Base-by-base conservation (phyloP, 106 monocot genomes). In the Hemerocallis citrina region DNA sequence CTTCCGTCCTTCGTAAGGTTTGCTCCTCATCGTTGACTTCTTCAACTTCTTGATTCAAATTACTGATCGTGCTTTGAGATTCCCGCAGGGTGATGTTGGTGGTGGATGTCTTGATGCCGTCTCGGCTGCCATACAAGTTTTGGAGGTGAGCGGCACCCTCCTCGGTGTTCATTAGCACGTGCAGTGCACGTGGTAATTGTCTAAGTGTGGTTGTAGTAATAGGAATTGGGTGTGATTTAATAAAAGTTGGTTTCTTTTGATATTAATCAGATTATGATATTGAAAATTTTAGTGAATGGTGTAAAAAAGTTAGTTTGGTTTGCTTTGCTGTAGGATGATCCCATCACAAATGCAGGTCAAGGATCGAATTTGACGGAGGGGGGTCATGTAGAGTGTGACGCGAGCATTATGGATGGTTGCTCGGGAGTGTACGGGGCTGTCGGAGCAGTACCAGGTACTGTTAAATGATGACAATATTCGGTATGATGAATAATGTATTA, bases 361-460 rank as follows among this genome's bases (percentile, higher is more conserved):
- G 96, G 96, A 62, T 98, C 96, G 59, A 98, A 91, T 75, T 70
- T 98, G 61, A 98, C 96, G 9, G 91, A 98, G 71, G 61, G 21
- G 6, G 96, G 96, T 16, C 81, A 82, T 82, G 96, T 98, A 52
- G 91, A 98, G 75, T 98, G 96, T 69, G 96, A 96, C 84, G 96
- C 96, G 33, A 87, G 96, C 54, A 84, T 96, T 39, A 96, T 96
- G 83, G 96, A 96, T 84, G 96, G 96, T 47, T 54, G 9, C 46
- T 84, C 96, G 70, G 84, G 84, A 36, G 65, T 81, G 29, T 96
- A 84, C 76, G 96, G 96, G 48, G 90, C 96, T 62, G 96, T 96
- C 62, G 96, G 90, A 79, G 83, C 96, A 34, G 84, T 96, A 32
- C 71, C 79, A 76, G 96, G 96, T 94, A 73, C 54, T 40, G 58